phyloP scores from a whole-genome alignment of 2,329 filamentous ascomycete species.

The Endocalyx cinctus region DNA sequence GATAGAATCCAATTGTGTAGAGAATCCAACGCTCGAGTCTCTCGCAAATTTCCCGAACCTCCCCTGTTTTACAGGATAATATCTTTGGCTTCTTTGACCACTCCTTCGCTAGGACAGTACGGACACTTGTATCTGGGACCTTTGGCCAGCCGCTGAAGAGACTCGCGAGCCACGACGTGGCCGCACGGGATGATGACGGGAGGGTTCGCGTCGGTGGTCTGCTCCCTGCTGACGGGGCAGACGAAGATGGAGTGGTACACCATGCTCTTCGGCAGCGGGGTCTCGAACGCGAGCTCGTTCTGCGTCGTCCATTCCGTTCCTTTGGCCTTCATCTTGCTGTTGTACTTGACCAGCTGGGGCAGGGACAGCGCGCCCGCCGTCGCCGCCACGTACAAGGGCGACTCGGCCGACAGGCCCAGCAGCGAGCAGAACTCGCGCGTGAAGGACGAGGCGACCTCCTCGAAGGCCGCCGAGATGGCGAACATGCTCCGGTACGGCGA shows the following conservation, averaged over 20 bases:
- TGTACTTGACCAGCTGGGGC: constrained; percentile 83
- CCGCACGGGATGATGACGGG: constrained; percentile 97
- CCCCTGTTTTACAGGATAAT: constrained; percentile 59
- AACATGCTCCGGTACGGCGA: constrained; percentile 82
- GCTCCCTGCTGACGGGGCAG: constrained; percentile 94
- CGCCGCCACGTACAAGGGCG: constrained; percentile 85
- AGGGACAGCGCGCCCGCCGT: constrained; percentile 91
- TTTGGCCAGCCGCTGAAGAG: constrained; percentile 74
- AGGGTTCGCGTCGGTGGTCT: constrained; percentile 87
- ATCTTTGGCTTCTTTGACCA: constrained; percentile 68
- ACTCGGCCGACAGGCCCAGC: constrained; percentile 83
- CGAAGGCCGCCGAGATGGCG: constrained; percentile 69
- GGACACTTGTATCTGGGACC: constrained; percentile 86
- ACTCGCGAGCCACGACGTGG: constrained; percentile 86
- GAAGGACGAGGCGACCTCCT: constrained; percentile 81
- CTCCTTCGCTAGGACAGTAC: constrained; percentile 85
- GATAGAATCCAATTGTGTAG: too few species aligned
- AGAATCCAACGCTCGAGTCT: too few species aligned
- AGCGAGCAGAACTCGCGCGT: constrained; percentile 92
- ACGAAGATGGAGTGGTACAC: constrained; percentile 96
- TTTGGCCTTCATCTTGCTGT: constrained; percentile 80
- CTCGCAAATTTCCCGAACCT: too few species aligned
- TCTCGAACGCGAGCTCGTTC: constrained; percentile 81
- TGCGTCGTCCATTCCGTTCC: constrained; percentile 92
- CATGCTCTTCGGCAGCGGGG: constrained; percentile 54